Conservation (phyloP, 2,329 filamentous ascomycete genomes). For the Neonectria ditissima region DNA sequence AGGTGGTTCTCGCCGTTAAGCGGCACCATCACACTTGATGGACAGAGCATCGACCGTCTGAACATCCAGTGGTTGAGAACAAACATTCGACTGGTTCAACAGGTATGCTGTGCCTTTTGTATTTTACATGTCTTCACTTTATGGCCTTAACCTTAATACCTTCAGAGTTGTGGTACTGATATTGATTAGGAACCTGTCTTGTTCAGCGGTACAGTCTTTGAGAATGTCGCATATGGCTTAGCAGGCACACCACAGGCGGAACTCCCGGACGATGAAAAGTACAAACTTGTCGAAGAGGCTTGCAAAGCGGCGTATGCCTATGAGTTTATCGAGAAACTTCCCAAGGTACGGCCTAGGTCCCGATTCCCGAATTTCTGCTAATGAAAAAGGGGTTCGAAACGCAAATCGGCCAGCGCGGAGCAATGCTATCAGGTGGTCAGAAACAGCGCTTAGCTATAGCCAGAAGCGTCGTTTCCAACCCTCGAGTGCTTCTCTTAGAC, state of each 20-base stretch:
- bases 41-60: conserved; percentile 47
- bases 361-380: too few relatives aligned
- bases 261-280: conserved; percentile 43
- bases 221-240: conserved; percentile 65
- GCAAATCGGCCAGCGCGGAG: conserved; percentile 70
- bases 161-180: too few relatives aligned
- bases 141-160: too few relatives aligned
- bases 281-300: conserved; percentile 49
- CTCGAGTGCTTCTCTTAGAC: conserved; percentile 71
- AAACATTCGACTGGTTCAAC: conserved; percentile 53
- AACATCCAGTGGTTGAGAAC: conserved; percentile 54
- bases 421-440: conserved; percentile 73
- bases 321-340: conserved; percentile 61
- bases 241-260: conserved; percentile 50
- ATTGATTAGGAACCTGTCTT: conserved; percentile 60
- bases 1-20: conserved; percentile 52
- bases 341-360: too few relatives aligned
- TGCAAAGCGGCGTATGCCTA: conserved; percentile 62
- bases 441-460: conserved; percentile 74
- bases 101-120: conserved; percentile 29
- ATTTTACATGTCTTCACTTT: too few relatives aligned
- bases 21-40: conserved; percentile 52
- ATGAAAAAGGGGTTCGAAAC: conserved; percentile 59
- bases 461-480: conserved; percentile 70
- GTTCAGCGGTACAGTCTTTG: conserved; percentile 60